A percentile compares a stretch with the other conserved stretches of the same genome.
Evolutionary conservation across 2,329 filamentous ascomycete genomes (phyloP).

Genomic region (Dendrostoma leiphaemia): DNA sequence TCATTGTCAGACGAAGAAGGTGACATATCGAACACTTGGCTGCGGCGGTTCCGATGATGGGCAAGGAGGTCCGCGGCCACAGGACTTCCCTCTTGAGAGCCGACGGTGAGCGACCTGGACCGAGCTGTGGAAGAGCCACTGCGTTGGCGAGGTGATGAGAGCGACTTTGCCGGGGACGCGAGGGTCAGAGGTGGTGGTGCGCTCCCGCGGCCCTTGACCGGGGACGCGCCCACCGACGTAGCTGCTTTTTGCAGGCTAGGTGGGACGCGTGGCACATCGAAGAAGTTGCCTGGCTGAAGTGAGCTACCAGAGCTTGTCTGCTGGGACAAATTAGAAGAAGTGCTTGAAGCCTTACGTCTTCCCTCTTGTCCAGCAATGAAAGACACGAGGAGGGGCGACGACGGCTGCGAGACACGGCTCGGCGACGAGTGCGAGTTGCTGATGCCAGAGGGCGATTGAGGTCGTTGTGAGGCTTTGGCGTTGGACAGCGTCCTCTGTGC

Average conservation of each 20-base stretch:
- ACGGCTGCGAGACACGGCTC: slow-evolving; percentile 74
- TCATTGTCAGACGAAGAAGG: slow-evolving; percentile 98
- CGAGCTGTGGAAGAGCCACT: slow-evolving; percentile 65
- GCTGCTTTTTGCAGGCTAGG: slow-evolving; percentile 60
- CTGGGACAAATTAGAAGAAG: slow-evolving; percentile 79
- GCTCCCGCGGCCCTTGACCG: slow-evolving; percentile 53
- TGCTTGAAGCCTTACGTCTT: slow-evolving; percentile 88
- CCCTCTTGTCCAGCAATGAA: slow-evolving; percentile 85
- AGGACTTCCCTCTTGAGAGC: slow-evolving; percentile 87
- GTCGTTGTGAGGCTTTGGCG: slow-evolving; percentile 73
- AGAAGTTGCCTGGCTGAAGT: slow-evolving; percentile 67
- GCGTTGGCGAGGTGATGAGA: slow-evolving; percentile 58
- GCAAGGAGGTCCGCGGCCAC: slow-evolving; percentile 65
- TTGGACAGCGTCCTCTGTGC: slow-evolving; percentile 81
- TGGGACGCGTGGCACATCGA: slow-evolving; percentile 67
- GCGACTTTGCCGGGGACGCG: slow-evolving; percentile 61
- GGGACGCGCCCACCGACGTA: slow-evolving; percentile 53
- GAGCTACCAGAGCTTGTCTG: slow-evolving; percentile 59
- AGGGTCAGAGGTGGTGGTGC: slow-evolving; percentile 47
- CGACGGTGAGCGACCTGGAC: slow-evolving; percentile 85
- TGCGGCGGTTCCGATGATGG: slow-evolving; percentile 84
- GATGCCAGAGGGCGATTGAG: slow-evolving; percentile 80
- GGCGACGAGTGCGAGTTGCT: slow-evolving; percentile 84
- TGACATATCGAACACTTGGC: slow-evolving; percentile 93
- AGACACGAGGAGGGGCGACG: slow-evolving; percentile 90